Conservation (phyloP, 129 eudicot genomes). For the Tanacetum coccineum region DNA sequence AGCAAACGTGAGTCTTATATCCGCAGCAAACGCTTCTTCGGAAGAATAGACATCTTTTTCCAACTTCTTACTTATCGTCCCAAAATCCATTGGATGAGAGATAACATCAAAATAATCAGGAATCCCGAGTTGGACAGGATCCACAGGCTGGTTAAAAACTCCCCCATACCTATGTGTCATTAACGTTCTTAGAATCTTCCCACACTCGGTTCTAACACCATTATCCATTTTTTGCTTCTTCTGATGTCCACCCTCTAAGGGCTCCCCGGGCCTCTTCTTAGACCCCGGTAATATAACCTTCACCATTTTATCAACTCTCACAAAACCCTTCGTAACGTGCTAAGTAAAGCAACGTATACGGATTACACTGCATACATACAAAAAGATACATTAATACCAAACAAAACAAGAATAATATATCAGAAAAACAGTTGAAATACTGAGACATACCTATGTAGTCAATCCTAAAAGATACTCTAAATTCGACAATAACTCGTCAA, state of each 20-base stretch:
- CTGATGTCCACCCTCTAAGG: conserved; percentile 27
- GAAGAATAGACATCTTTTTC: conserved; percentile 34
- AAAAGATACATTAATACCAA: not conserved
- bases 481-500: no score
- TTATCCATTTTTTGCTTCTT: conserved; percentile 64
- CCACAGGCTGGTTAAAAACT: conserved; percentile 58
- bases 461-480: no score
- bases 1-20: conserved; percentile 60
- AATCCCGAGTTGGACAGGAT: conserved; percentile 45
- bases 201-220: conserved; percentile 34
- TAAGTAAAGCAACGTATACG: conserved; percentile 4
- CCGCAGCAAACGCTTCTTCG: conserved; percentile 61
- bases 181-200: conserved; percentile 43
- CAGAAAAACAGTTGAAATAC: no score
- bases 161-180: conserved; percentile 34
- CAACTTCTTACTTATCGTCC: conserved; percentile 50
- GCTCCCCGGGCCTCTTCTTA: conserved; percentile 43
- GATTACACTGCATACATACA: conserved; percentile 5
- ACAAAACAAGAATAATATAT: not conserved
- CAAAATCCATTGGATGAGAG: conserved; percentile 76
- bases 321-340: not conserved
- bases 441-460: no score
- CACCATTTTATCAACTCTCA: conserved; percentile 22
- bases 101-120: conserved; percentile 66
- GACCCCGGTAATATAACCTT: conserved; percentile 32